Evolutionary conservation across 257 asterid genomes (phyloP).

Genomic region (Gynochthodes officinalis): DNA sequence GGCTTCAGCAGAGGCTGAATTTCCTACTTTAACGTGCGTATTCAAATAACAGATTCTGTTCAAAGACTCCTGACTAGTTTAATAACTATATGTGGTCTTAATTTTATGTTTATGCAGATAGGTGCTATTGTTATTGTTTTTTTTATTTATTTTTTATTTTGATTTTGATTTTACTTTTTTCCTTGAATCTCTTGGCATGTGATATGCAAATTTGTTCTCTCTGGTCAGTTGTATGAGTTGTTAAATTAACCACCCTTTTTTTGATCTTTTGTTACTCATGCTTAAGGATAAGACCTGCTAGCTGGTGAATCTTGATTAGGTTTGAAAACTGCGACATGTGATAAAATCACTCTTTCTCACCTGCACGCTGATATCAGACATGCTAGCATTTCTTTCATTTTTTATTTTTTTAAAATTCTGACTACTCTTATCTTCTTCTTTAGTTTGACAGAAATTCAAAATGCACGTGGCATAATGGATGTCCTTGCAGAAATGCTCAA

Average conservation of each 20-base stretch:
- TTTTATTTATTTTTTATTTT: neutral
- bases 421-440: slow-evolving; percentile 18
- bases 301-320: neutral
- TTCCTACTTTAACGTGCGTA: slow-evolving; percentile 83
- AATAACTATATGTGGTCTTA: too few relatives aligned
- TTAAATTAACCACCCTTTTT: neutral
- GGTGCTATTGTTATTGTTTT: too few relatives aligned
- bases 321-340: neutral
- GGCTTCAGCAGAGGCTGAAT: slow-evolving; percentile 91
- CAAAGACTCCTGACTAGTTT: neutral
- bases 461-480: slow-evolving; percentile 98
- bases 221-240: neutral
- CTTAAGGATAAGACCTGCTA: neutral
- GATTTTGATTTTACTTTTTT: neutral
- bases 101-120: too few relatives aligned
- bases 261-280: neutral
- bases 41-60: neutral
- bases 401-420: neutral
- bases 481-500: slow-evolving; percentile 95
- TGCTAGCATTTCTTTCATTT: neutral
- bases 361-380: neutral
- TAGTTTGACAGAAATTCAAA: slow-evolving; percentile 92
- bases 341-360: neutral
- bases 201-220: neutral
- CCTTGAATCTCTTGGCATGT: neutral